Evolutionary conservation across 208 protist species (phyloP), one percentile per base, ranked within the genome.

Genomic region (Kentomonas sorsogonicus): DNA sequence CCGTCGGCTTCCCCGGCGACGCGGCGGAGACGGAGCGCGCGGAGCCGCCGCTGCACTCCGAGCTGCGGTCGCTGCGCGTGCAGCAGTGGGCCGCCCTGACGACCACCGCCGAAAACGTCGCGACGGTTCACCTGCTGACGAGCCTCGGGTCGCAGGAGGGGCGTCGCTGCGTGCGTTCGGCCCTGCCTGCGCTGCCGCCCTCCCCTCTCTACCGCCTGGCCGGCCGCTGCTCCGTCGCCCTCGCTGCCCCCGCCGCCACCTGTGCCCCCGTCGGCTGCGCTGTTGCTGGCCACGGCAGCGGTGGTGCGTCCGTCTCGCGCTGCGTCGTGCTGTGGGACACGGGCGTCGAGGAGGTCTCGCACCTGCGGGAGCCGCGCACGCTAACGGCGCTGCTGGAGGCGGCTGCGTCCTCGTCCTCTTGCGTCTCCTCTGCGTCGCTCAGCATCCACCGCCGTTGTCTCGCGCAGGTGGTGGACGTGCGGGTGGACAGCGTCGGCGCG

Each of bases 71-170:
- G 0, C 64, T 62, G 27, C 39, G 48, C 18, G 60, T 67, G 4
- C 59, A 57, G 44, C 77, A 83, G 65, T 83, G 77, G 77, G 67
- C 72, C 26, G 43, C 59, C 1, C 62, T 25, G 16, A 29, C 18
- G 3, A 71, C 62, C 5, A 51, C 54, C 41, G 52, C 53, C n/a
- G n/a, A n/a, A n/a, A n/a, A n/a, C n/a, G n/a, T n/a, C n/a, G n/a
- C n/a, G n/a, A n/a, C n/a, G 34, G 55, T 93, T 45, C 81, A 93
- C 65, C 61, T 87, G 20, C 60, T 93, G 50, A 77, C 79, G 27
- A 77, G 71, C 67, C 52, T 86, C 50, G 67, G 67, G 40, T 33
- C 60, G 10, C 70, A 54, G 5, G 73, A 74, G 25, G 67, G 57
- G 15, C 73, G 67, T 0, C 50, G 64, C 1, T 84, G 79, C 63